Evolutionary conservation across 2,329 filamentous ascomycete genomes (phyloP), one percentile per base, ranked within the genome.

Genomic region (Sclerotinia subarctica): DNA sequence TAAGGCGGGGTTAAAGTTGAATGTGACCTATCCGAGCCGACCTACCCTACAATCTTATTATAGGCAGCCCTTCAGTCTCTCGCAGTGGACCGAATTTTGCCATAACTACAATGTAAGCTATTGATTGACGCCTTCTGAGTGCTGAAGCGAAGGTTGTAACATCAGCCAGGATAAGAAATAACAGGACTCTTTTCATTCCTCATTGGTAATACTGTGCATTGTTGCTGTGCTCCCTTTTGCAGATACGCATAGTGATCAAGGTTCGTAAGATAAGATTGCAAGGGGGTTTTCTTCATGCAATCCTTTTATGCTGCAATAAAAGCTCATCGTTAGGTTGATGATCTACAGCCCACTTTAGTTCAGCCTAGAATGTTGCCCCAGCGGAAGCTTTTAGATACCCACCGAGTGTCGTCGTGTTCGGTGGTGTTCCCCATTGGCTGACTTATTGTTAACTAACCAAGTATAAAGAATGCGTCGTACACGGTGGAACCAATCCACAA

Each of bases 121-220:
- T 51, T 38, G 4, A 51, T 38, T 62, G 46, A 38, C 46, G 59
- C 59, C 59, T 62, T 51, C 17, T 46, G 51, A 26, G 46, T 62
- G 46, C 59, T 44, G 59, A 51, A 62, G 46, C 59, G 59, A 62
- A 51, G n/a, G 46, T 35, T 62, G 46, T 19, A 51, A 51, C 58
- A 21, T 62, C 29, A 35, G 24, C 29, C 5, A 26, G 58, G 46
- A 5, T 62, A 49, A 21, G 35, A 17, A 19, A 15, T 21, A n/a
- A 62, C 46, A 51, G 46, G 46, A 38, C 7, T 2, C 7, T 21
- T 49, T 38, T 35, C 11, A 24, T 56, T 56, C 32, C 53, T 51
- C 21, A 7, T 38, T 51, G 26, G 58, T 51, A 51, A 51, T 26
- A 46, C 21, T 26, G 21, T 46, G 29, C 58, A 62, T 51, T 32